Conservation (phyloP, 148 eudicot species). For the Selenicereus undatus region DNA sequence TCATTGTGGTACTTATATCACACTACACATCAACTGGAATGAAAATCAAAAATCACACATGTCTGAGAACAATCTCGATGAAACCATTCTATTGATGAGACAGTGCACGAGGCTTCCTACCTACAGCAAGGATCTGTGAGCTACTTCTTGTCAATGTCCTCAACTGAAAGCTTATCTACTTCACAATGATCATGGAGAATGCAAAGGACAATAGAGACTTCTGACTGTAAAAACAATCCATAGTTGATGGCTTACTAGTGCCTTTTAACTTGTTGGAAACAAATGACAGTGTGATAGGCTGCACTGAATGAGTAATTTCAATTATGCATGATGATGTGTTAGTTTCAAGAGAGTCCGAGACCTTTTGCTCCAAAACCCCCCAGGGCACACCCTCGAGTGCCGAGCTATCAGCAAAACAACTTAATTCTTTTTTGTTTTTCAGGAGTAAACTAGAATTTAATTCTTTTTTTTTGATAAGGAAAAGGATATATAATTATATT, state of each 20-base stretch:
- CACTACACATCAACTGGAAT: not conserved
- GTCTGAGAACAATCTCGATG: not conserved
- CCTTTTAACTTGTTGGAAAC: not conserved
- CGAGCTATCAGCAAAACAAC: not conserved
- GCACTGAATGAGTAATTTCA: not conserved
- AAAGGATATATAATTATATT: too few species aligned
- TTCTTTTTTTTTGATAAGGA: too few species aligned
- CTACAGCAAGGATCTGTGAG: not conserved
- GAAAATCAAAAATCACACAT: not conserved
- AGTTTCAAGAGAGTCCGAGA: not conserved
- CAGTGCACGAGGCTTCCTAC: not conserved
- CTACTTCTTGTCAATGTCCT: not conserved
- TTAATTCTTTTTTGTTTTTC: too few species aligned
- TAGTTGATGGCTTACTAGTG: not conserved
- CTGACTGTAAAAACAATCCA: not conserved
- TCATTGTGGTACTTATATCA: not conserved
- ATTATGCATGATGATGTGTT: not conserved
- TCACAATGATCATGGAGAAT: not conserved
- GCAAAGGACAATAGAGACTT: not conserved
- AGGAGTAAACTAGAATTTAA: too few species aligned
- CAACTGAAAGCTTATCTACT: not conserved
- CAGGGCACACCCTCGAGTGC: not conserved
- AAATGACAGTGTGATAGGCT: not conserved
- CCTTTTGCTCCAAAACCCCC: not conserved
- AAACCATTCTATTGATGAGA: not conserved